Conservation (phyloP, 129 eudicot genomes). For the Dittrichia graveolens region DNA sequence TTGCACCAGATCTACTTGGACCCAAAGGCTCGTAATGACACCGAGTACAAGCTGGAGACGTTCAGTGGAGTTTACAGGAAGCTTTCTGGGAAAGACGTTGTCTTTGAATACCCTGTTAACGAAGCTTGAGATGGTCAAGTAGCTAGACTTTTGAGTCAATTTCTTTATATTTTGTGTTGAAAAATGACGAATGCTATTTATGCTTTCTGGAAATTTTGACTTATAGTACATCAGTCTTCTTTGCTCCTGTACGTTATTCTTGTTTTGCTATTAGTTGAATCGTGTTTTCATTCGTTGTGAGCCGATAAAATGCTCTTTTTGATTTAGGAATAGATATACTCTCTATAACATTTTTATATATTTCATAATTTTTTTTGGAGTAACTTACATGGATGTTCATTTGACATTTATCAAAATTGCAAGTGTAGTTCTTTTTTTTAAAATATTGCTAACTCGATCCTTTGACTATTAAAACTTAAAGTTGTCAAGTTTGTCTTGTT, state of each 20-base stretch:
- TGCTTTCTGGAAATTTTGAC: constrained; percentile 16
- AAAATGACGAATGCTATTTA: constrained; percentile 15
- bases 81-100: constrained; percentile 82
- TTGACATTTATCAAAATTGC: no score
- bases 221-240: constrained; percentile 16
- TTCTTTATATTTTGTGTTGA: constrained; percentile 21
- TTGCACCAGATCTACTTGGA: constrained; percentile 62
- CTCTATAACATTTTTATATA: no score
- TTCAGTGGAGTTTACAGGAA: constrained; percentile 76
- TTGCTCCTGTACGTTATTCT: neutral
- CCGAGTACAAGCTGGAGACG: constrained; percentile 86
- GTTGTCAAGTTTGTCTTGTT: no score
- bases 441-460: no score
- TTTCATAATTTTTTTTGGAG: no score
- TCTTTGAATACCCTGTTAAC: constrained; percentile 62
- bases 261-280: neutral
- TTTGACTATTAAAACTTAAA: no score
- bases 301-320: no score
- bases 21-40: constrained; percentile 73
- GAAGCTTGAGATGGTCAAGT: constrained; percentile 43
- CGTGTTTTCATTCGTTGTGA: no score
- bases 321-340: no score
- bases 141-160: constrained; percentile 22
- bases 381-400: no score
- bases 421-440: no score